Base-by-base conservation (phyloP, 2,329 filamentous ascomycete genomes). In the Pestalotiopsis sp. region DNA sequence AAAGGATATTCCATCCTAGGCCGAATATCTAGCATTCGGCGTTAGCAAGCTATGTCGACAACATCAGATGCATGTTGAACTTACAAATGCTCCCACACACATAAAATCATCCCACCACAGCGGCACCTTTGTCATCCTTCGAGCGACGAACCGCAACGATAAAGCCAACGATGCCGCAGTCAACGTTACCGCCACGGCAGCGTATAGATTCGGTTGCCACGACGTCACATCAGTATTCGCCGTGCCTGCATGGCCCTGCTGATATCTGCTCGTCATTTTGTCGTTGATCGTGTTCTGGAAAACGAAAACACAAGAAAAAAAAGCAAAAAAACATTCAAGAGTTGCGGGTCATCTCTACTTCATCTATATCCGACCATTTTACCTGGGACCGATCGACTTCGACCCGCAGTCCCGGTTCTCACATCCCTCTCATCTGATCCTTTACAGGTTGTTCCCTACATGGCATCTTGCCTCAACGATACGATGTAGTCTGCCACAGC, bases 31-130 rank as follows among this genome's bases (percentile, higher is more conserved):
- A 17, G 14, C 17, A n/a, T 52, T 14, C 31, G 20, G 31, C 9
- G 39, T 62, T 62, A 62, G 13, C 4, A 6, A 5, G 3, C 5
- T 14, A 7, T 13, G 14, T 36, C 17, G 17, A 52, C 61, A 14
- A 56, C 11, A 11, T 36, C 31, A 3, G 36, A 13, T 17, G 23
- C n/a, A n/a, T 27, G 23, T n/a, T 12, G 7, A 45, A 61, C 65
- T 41, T 14, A 66, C 65, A 27, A 41, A 66, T 45, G 65, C 52
- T 59, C 56, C 36, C 17, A 66, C 59, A 31, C 52, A 66, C 52
- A 66, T 39, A 36, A 59, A 66, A 36, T 66, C 65, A 38, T 66
- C 65, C 52, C 57, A 66, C 65, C 65, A 66, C 13, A 66, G 20
- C 6, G 65, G 65, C 23, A 66, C 65, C n/a, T 61, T 59, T 12